Base-by-base conservation (phyloP, 1,284 basidiomycete genomes). In the Microbotryum silenes-acaulis region DNA sequence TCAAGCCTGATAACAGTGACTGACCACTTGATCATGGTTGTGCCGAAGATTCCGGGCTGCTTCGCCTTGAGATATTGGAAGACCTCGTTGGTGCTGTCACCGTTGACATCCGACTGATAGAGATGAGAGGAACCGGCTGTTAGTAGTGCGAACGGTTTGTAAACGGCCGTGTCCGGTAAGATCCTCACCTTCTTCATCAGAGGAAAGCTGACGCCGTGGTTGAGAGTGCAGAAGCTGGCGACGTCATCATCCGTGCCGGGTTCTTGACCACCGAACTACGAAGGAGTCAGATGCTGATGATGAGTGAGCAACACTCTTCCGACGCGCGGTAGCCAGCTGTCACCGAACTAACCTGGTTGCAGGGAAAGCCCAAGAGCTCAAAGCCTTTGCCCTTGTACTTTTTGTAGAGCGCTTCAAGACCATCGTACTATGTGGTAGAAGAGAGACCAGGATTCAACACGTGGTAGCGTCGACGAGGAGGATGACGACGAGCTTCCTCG, bases 321-420 rank as follows among this genome's bases (percentile, higher is more conserved):
- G 49, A 25, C 4, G 18, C 20, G 51, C 23, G 23, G 23, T 23
- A 42, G 25, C 12, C 16, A 21, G 3, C 6, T 4, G 8, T 25
- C 16, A 50, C 23, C 16, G 16, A 16, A 27, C 16, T 50, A 8
- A 29, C 23, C 21, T 27, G 61, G 50, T 65, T 56, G 44, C 51
- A 63, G 0, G 64, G 61, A 61, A 63, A 64, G 16, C 66, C 66
- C n/a, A 68, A 52, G 18, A 68, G 61, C 55, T 76, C 75, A 27
- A 81, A 70, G 10, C 79, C 80, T 61, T 76, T 70, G 54, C 77
- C 76, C 44, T 74, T 72, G 74, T 79, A 82, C 59, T 75, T 72
- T 63, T 79, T 75, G 75, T 81, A 74, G 16, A 82, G 72, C 64
- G 77, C 59, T 21, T 62, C 61, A 4, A 64, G 45, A 5, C 60